Base-by-base conservation (phyloP, 2,329 filamentous ascomycete species). In the Capronia epimyces region DNA sequence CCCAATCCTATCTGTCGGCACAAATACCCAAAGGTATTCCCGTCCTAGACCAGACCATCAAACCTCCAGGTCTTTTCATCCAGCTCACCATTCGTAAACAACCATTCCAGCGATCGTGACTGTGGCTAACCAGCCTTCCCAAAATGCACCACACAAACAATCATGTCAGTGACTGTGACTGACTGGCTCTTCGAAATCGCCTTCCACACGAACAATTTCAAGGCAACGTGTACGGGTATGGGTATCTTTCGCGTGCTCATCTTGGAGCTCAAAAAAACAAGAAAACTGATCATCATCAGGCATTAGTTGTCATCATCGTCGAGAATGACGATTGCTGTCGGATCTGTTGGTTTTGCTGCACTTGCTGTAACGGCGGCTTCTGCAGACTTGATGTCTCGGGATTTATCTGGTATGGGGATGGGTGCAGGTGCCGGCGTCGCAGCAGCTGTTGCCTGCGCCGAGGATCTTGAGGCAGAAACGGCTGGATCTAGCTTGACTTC, bases 221-320 rank as follows among this genome's bases (percentile, higher is more conserved):
- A 27, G 10, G 10, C 5, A 5, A 27, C 24, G 10, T 6, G 6
- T 27, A 10, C 25, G 25, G 25, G 25, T 6, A 32, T 8, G 29
- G 29, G 29, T 32, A 32, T 32, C 29, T 32, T 10, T 27, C 25
- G 25, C 25, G 10, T 27, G 25, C 25, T 27, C 6, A 27, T 27
- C 10, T 27, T 10, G 10, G 25, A 27, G 10, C 6, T 10, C 7
- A 32, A 32, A n/a, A 32, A n/a, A 37, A 20, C 8, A 37, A 37
- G 16, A 37, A 37, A 6, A 37, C 3, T 37, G 8, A 37, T 37
- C 31, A n/a, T 34, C 31, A 34, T 15, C 31, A 34, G n/a, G 18
- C 34, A 15, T 46, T 13, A 18, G 10, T 37, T 18, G 3, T 46
- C 43, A 16, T 36, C 43, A 18, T 46, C 43, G 31, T 46, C 43